phyloP scores from a whole-genome alignment of 2,329 filamentous ascomycete genomes.

The Anthostomella pinea region DNA sequence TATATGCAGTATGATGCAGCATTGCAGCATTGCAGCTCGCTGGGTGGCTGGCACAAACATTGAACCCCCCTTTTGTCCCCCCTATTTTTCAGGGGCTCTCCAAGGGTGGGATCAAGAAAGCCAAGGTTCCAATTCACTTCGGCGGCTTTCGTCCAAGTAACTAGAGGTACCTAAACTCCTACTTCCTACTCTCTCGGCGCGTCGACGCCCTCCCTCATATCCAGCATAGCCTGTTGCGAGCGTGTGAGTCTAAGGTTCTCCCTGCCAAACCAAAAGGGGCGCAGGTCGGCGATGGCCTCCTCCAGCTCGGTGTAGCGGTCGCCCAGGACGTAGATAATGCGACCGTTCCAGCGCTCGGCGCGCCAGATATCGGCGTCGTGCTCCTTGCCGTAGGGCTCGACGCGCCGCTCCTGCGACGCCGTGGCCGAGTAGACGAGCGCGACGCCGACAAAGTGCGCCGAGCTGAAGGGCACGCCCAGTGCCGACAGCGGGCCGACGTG shows the following conservation, averaged over 20 bases:
- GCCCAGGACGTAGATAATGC: slow-evolving; percentile 34
- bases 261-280: slow-evolving; percentile 31
- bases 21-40: no score
- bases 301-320: slow-evolving; percentile 36
- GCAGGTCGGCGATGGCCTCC: slow-evolving; percentile 22
- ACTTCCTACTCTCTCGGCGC: no score
- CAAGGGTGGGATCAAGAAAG: no score
- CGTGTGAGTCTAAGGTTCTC: slow-evolving; percentile 27
- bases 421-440: slow-evolving; percentile 37
- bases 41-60: no score
- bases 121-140: no score
- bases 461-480: slow-evolving; percentile 32
- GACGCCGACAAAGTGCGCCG: slow-evolving; percentile 31
- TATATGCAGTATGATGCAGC: no score
- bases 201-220: no score
- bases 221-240: slow-evolving; percentile 32
- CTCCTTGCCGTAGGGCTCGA: slow-evolving; percentile 38
- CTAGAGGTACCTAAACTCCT: no score
- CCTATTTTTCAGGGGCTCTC: no score
- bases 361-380: slow-evolving; percentile 7
- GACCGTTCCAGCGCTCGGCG: slow-evolving; percentile 33
- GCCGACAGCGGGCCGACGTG: slow-evolving; percentile 27
- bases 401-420: slow-evolving; percentile 29
- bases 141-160: no score
- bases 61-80: no score